These are phyloP conservation scores for Limnanthes douglasii DNA, from an alignment of 345 rosid genomes.

Conservation along the genomic window DNA sequence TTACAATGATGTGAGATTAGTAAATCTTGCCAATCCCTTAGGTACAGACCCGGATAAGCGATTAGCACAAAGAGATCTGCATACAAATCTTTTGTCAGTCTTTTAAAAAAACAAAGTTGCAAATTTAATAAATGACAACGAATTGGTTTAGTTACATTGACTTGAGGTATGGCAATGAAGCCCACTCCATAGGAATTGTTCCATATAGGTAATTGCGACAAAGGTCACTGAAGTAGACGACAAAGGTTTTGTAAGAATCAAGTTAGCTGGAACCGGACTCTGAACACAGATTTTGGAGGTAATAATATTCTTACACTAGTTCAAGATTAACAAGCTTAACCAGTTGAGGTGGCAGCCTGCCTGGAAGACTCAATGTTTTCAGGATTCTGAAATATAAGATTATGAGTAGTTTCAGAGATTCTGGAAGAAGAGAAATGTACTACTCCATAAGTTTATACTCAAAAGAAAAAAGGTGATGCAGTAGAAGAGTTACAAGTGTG, in stretches of 20 bases:
- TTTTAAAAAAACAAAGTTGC: too few species aligned
- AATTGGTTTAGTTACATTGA: slow-evolving; percentile 44
- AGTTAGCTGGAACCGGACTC: too few species aligned
- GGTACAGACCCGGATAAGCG: slow-evolving; percentile 48
- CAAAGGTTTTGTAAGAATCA: neutral
- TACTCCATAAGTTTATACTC: neutral
- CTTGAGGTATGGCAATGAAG: slow-evolving; percentile 20
- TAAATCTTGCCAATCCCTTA: slow-evolving; percentile 26
- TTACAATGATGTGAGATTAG: slow-evolving; percentile 34
- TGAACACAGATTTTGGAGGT: too few species aligned
- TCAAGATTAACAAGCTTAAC: slow-evolving; percentile 36
- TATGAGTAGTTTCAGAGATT: neutral
- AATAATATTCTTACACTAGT: slow-evolving; percentile 29
- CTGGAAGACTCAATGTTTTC: slow-evolving; percentile 40
- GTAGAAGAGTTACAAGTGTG: slow-evolving; percentile 14
- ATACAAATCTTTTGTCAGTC: slow-evolving; percentile 1
- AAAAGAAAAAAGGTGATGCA: too few species aligned
- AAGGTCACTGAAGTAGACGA: slow-evolving; percentile 32
- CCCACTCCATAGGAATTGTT: slow-evolving; percentile 48
- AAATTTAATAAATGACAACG: too few species aligned
- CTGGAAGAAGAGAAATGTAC: neutral
- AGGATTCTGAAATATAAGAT: slow-evolving; percentile 21
- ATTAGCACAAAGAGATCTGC: slow-evolving; percentile 34
- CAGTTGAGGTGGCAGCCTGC: slow-evolving; percentile 50
- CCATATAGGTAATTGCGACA: slow-evolving; percentile 42